Base-by-base conservation (phyloP, 208 protist species). In the Crithidia thermophila region DNA sequence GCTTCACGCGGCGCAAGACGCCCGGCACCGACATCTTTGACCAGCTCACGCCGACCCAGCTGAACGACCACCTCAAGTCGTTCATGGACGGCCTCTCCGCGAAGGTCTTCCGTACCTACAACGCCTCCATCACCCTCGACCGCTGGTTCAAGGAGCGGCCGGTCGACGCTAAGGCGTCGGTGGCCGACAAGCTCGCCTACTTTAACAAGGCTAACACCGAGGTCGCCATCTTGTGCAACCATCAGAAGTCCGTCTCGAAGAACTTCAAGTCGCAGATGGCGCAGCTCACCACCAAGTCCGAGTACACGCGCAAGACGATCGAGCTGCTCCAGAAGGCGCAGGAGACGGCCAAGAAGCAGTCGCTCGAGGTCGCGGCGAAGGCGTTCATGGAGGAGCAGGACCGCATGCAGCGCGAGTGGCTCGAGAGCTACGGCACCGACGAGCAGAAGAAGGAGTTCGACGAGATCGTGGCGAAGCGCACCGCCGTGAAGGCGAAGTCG, bases 101-200 rank as follows among this genome's bases (percentile, higher is more conserved):
- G 9, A 99, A 99, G 86, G 98, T 99, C 31, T 99, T 99, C 81
- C 98, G 99, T 97, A 99, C 99, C 23, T 99, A 98, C 86, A 99
- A 99, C 83, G 98, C 98, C 31, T 99, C 98, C 20, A 91, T 98
- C 52, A 99, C 97, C 10, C 85, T 99, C 18, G 91, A 99, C 66
- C 52, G 86, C n/a, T 95, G 98, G 88, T 97, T 99, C 58, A 86
- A 88, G 55, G 91, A 98, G 68, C 93, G 86, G 47, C 92, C 90
- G 8, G 88, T 93, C 27, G 53, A 90, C n/a, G 34, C 68, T 1
- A 85, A 86, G 43, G 67, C 84, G 30, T 86, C 91, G 16, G 36
- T 91, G 6, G 49, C 84, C 0, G 91, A 94, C 36, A 99, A 98
- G 81, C 59, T 98, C 13, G 81, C 94, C 5, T 98, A 98, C 78